Evolutionary conservation across 345 rosid genomes (phyloP).

Genomic region (Cardamine resedifolia): DNA sequence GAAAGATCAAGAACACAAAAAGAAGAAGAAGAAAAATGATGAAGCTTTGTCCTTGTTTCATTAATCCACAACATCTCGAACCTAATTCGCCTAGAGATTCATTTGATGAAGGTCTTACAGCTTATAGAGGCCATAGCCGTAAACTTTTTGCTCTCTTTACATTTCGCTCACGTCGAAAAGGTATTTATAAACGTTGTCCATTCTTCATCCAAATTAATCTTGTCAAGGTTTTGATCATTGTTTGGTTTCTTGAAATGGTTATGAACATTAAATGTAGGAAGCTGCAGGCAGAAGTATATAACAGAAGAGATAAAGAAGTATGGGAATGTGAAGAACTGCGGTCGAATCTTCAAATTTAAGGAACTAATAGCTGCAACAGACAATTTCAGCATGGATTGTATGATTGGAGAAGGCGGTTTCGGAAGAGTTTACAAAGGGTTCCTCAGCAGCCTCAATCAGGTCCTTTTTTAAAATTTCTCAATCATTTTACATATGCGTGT

Average conservation of each 20-base stretch:
- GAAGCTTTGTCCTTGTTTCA: conserved; percentile 43
- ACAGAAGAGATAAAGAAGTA: conserved; percentile 49
- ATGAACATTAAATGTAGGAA: conserved; percentile 35
- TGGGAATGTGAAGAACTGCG: conserved; percentile 42
- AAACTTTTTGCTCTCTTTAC: conserved; percentile 35
- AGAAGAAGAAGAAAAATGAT: conserved; percentile 11
- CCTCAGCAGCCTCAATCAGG: conserved; percentile 43
- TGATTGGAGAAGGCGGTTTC: conserved; percentile 71
- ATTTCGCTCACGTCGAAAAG: conserved; percentile 34
- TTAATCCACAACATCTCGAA: conserved; percentile 12
- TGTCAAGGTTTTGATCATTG: not conserved
- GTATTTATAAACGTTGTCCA: conserved; percentile 4
- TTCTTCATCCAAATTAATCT: conserved; percentile 13
- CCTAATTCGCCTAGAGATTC: conserved; percentile 37
- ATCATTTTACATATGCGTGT: not conserved
- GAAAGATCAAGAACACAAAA: conserved; percentile 27
- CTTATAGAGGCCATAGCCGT: conserved; percentile 33
- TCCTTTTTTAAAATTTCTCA: conserved; percentile 18
- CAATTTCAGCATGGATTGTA: conserved; percentile 47
- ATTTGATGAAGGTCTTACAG: conserved; percentile 39
- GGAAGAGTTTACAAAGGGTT: conserved; percentile 63
- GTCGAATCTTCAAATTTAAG: conserved; percentile 42
- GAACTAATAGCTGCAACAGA: conserved; percentile 57
- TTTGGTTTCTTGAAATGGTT: conserved; percentile 3
- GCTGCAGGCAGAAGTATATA: conserved; percentile 44